These are phyloP conservation scores for Pyrus betulifolia DNA, from an alignment of 306 rosid genomes.

Conservation along the genomic window DNA sequence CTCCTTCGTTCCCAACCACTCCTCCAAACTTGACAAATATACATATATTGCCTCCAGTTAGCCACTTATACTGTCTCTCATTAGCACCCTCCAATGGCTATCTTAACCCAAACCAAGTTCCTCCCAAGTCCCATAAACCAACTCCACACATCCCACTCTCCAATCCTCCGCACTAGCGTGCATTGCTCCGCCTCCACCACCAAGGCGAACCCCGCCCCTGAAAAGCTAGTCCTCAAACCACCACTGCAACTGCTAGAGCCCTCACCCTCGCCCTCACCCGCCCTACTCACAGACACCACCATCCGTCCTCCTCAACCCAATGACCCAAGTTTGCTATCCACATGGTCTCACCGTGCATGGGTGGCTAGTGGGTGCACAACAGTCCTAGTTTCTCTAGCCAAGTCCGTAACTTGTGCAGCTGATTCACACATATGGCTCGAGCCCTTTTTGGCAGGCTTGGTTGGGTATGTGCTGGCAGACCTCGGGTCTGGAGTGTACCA, in stretches of 20 bases:
- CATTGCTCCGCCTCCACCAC: constrained; percentile 32
- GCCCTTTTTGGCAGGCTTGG: constrained; percentile 37
- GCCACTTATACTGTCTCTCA: constrained; percentile 8
- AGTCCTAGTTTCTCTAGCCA: constrained; percentile 37
- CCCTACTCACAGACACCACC: neutral
- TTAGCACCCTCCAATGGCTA: constrained; percentile 38
- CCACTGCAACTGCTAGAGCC: neutral
- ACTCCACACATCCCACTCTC: neutral
- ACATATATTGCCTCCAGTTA: neutral
- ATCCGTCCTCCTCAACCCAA: constrained; percentile 32
- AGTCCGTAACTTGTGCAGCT: constrained; percentile 33
- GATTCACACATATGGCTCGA: constrained; percentile 31
- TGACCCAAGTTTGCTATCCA: constrained; percentile 56
- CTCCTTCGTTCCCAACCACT: constrained; percentile 24
- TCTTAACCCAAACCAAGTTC: constrained; percentile 49
- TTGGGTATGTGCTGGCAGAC: constrained; percentile 71
- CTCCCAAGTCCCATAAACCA: constrained; percentile 21
- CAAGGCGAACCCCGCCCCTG: constrained; percentile 6
- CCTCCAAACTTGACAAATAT: neutral
- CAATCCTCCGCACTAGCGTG: neutral
- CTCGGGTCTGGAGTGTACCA: constrained; percentile 89
- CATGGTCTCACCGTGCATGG: constrained; percentile 87
- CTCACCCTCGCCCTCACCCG: neutral
- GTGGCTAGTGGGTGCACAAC: constrained; percentile 51
- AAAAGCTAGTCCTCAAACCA: constrained; percentile 24